Evolutionary conservation across 306 rosid species (phyloP).

Genomic region (Alnus rubra): DNA sequence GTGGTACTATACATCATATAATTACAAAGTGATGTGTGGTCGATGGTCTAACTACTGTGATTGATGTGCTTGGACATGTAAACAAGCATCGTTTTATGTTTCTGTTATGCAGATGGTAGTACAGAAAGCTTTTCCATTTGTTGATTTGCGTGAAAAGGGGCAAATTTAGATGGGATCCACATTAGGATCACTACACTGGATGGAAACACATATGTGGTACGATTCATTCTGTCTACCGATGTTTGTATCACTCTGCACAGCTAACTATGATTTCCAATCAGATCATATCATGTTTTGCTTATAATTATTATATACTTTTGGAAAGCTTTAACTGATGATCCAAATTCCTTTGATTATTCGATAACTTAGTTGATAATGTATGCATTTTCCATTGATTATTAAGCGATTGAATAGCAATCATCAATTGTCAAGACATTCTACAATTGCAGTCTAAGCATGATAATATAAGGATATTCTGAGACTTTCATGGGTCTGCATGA

Average conservation of each 20-base stretch:
- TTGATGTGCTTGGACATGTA: slow-evolving; percentile 10
- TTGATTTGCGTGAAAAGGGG: slow-evolving; percentile 25
- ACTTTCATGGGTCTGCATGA: background rate
- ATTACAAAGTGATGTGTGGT: background rate
- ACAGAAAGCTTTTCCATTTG: slow-evolving; percentile 18
- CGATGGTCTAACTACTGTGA: background rate
- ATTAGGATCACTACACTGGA: slow-evolving; percentile 3
- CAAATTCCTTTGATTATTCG: background rate
- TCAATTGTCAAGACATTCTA: background rate
- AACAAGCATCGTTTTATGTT: slow-evolving; percentile 4
- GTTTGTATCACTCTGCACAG: background rate
- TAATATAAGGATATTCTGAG: background rate
- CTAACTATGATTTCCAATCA: background rate
- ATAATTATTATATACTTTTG: background rate
- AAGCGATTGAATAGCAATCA: background rate
- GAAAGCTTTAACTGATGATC: background rate
- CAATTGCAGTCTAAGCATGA: background rate
- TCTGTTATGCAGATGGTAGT: slow-evolving; percentile 20
- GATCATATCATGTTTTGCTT: slow-evolving; percentile 1
- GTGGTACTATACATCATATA: background rate
- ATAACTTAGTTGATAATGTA: background rate
- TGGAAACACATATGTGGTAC: slow-evolving; percentile 25
- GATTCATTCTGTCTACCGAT: slow-evolving; percentile 23
- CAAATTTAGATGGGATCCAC: slow-evolving; percentile 7
- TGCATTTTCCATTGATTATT: background rate